phyloP scores from a whole-genome alignment of 2,329 filamentous ascomycete genomes.

The Pseudopyricularia cyperi region DNA sequence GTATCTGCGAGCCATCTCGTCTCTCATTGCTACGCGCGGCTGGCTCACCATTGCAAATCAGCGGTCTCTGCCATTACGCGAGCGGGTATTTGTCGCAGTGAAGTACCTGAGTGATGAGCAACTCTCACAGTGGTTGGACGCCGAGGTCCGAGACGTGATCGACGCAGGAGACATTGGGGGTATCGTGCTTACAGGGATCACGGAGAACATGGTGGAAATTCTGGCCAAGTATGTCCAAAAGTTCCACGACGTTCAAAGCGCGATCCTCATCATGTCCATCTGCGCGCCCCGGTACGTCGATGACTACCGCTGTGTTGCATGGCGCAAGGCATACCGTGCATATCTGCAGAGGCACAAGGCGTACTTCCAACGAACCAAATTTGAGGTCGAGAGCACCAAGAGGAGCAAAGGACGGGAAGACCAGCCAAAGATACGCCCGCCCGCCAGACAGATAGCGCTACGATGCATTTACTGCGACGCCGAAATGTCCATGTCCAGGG shows the following conservation, averaged over 20 bases:
- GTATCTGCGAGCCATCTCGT: constrained; percentile 68
- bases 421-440: constrained; percentile 47
- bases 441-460: constrained; percentile 58
- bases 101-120: constrained; percentile 49
- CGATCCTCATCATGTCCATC: constrained; percentile 60
- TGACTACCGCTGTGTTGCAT: constrained; percentile 61
- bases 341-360: constrained; percentile 60
- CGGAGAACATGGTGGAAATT: constrained; percentile 58
- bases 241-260: constrained; percentile 68
- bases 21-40: constrained; percentile 62
- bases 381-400: constrained; percentile 64
- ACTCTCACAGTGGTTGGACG: constrained; percentile 54
- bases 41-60: constrained; percentile 66
- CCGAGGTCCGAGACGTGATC: constrained; percentile 48
- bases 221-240: constrained; percentile 64
- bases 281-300: constrained; percentile 65
- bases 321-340: constrained; percentile 59
- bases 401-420: constrained; percentile 50
- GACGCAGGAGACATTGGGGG: constrained; percentile 61
- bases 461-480: constrained; percentile 67
- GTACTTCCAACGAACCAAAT: constrained; percentile 64
- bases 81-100: constrained; percentile 63
- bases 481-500: constrained; percentile 35
- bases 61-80: constrained; percentile 57
- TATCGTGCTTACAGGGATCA: constrained; percentile 65